Conservation (phyloP, 257 asterid species). For the Scutellaria barbata region DNA sequence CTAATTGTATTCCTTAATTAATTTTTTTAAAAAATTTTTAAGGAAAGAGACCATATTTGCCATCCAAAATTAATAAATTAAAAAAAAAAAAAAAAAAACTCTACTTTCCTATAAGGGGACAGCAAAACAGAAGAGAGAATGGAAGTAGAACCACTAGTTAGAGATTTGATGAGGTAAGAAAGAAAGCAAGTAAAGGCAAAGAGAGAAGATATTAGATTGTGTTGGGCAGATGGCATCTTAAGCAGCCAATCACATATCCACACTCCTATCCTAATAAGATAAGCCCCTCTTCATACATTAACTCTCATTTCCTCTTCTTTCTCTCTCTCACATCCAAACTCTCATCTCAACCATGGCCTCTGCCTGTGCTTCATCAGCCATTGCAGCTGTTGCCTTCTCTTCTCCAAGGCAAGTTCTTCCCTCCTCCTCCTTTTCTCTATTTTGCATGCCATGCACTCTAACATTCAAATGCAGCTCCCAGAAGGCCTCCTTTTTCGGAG, state of each 20-base stretch:
- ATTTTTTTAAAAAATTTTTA: no score
- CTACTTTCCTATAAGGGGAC: constrained; percentile 5
- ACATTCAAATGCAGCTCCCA: constrained; percentile 55
- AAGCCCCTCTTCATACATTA: constrained; percentile 51
- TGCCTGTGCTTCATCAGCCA: constrained; percentile 87
- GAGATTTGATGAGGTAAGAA: constrained; percentile 54
- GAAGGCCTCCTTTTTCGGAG: constrained; percentile 84
- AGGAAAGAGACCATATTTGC: no score
- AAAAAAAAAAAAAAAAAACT: not conserved
- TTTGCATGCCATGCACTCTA: no score
- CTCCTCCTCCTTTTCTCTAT: no score
- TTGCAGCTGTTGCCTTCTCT: constrained; percentile 86
- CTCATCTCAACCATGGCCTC: constrained; percentile 65
- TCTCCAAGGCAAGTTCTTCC: constrained; percentile 71
- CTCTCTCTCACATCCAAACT: constrained; percentile 30
- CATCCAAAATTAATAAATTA: not conserved
- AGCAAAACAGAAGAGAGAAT: constrained; percentile 10
- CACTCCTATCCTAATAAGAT: constrained; percentile 73
- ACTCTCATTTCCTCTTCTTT: constrained; percentile 37
- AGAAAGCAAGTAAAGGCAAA: constrained; percentile 41
- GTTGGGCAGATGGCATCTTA: constrained; percentile 74
- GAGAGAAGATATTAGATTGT: constrained; percentile 56
- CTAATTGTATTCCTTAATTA: no score
- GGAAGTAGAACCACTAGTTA: constrained; percentile 52
- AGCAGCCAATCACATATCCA: constrained; percentile 68